Conservation (phyloP, 257 asterid genomes). For the Avicennia marina region DNA sequence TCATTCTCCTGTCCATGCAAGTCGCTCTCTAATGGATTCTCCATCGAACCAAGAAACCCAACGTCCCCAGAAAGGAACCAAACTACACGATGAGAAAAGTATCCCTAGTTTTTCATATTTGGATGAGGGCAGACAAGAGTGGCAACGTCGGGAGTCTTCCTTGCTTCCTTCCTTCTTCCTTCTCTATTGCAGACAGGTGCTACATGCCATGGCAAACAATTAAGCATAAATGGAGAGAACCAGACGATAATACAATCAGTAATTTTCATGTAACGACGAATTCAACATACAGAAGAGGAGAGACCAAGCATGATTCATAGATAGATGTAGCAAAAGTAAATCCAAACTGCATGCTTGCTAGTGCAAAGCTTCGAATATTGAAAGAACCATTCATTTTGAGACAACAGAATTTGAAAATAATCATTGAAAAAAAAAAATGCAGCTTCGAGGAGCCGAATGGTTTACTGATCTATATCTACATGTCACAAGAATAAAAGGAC, state of each 20-base stretch:
- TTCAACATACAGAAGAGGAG: no score
- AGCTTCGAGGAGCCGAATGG: not conserved
- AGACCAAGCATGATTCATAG: no score
- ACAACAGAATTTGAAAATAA: not conserved
- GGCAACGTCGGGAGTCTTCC: not conserved
- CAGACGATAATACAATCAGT: no score
- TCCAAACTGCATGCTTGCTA: no score
- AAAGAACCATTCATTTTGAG: not conserved
- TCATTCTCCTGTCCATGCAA: no score
- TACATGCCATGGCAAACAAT: no score
- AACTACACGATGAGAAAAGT: not conserved
- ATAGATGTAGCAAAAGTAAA: no score
- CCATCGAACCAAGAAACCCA: no score
- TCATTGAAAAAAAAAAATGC: not conserved
- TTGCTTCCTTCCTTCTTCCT: not conserved
- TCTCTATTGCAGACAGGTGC: no score
- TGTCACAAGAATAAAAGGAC: not conserved
- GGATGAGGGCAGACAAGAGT: not conserved
- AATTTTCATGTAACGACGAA: no score
- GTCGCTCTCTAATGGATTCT: no score
- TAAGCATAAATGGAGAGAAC: no score
- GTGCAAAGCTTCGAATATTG: not conserved
- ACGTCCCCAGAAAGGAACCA: not conserved
- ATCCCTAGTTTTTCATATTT: not conserved
- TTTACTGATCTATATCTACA: conserved; percentile 16